Evolutionary conservation across 345 rosid genomes (phyloP), one percentile per base, ranked within the genome.

Genomic region (Sonneratia caseolaris): DNA sequence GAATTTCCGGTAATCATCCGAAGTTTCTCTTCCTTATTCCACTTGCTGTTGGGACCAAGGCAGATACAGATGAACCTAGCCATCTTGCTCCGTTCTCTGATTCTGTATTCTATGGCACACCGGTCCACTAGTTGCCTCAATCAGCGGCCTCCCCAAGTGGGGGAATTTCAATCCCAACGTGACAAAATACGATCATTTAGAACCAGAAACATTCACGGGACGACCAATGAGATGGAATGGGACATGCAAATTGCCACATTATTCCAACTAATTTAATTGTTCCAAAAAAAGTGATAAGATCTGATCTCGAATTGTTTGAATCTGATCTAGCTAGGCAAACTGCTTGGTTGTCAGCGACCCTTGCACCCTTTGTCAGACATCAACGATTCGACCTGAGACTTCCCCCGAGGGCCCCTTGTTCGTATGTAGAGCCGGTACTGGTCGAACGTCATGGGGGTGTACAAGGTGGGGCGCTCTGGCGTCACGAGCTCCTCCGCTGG

Each of bases 371-470:
- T 72, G 0, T 76, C 75, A 66, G 82, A 81, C 81, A 77, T 81
- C 18, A 82, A 74, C 27, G 98, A 82, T 7, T 94, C 93, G 8
- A 94, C 95, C 76, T 94, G 97, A 12, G 91, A 87, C 84, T 94
- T 94, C 65, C 98, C 98, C 4, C 71, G 70, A 2, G 97, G 98
- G 75, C 98, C 98, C 70, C 74, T 87, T 67, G 73, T 75, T 77
- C 97, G 81, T 40, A 90, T 89, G 81, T 82, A 92, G 68, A 82
- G 89, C 48, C 98, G 81, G 73, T 94, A 94, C 64, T 92, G 86
- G 75, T 94, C 91, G 71, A 84, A 94, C 43, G 98, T 90, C 97
- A 87, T 87, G 0, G 97, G 82, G 11, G 84, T 74, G 68, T 94
- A 92, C 56, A 85, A 37, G 0, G 96, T 76, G 3, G 97, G 96